Percentiles rank a stretch among this genome's conserved stretches.
Evolutionary conservation across 192 early-diverging fungal species (phyloP).

Genomic region (Coemansia furcata): DNA sequence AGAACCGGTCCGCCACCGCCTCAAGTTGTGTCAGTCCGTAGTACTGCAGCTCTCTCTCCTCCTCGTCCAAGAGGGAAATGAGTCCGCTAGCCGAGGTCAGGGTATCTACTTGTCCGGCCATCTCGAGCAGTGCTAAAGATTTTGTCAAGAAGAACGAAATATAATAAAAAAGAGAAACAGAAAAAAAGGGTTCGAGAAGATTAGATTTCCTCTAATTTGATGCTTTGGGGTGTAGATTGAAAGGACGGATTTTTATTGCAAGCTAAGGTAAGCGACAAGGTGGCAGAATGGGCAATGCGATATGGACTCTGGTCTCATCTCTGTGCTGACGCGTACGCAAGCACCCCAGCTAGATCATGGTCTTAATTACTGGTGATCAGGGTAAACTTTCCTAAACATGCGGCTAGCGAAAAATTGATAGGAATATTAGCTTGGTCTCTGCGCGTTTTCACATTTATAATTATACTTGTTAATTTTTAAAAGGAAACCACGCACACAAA

Average conservation of each 20-base stretch:
- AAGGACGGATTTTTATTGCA: background rate
- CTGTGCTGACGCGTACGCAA: background rate
- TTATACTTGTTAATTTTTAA: background rate
- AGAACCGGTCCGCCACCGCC: slow-evolving; percentile 87
- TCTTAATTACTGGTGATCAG: background rate
- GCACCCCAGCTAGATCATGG: background rate
- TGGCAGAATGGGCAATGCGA: background rate
- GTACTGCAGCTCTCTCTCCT: slow-evolving; percentile 84
- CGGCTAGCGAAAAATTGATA: background rate
- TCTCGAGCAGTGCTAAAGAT: slow-evolving; percentile 1
- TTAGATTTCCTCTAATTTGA: background rate
- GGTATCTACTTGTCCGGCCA: slow-evolving; percentile 36
- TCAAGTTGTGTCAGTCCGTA: slow-evolving; percentile 94
- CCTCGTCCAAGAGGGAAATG: slow-evolving; percentile 91
- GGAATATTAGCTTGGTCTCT: background rate
- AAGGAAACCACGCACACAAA: background rate
- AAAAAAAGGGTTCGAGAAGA: background rate
- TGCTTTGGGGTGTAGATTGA: background rate
- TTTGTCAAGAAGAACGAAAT: background rate
- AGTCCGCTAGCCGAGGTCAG: slow-evolving; percentile 67
- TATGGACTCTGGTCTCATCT: background rate
- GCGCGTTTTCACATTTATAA: background rate
- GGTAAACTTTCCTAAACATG: background rate
- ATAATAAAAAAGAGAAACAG: background rate
- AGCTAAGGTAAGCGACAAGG: background rate